Evolutionary conservation across 192 early-diverging fungal species (phyloP).

Genomic region (Haplosporangium gracile): DNA sequence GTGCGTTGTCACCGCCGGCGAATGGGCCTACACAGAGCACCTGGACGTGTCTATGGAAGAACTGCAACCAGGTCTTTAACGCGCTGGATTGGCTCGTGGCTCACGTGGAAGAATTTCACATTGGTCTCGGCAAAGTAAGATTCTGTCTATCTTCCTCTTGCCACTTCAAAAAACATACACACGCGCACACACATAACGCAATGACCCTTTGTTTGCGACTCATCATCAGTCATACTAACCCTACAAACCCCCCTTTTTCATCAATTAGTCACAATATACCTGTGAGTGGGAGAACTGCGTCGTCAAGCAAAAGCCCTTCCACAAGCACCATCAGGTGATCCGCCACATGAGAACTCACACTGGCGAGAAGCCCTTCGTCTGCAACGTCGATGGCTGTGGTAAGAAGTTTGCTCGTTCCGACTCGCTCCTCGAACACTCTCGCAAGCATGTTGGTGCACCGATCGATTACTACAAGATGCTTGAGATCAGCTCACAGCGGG

Average conservation of each 20-base stretch:
- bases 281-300: conserved; percentile 61
- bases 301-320: conserved; percentile 67
- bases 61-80: conserved; percentile 52
- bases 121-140: conserved; percentile 65
- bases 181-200: background rate
- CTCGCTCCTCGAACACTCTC: conserved; percentile 71
- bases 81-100: conserved; percentile 58
- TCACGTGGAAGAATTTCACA: conserved; percentile 63
- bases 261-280: conserved; percentile 49
- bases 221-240: background rate
- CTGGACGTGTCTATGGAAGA: conserved; percentile 61
- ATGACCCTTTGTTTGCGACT: background rate
- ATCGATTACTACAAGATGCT: conserved; percentile 18
- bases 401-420: conserved; percentile 80
- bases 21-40: conserved; percentile 5
- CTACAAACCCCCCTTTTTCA: background rate
- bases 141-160: background rate
- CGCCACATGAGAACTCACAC: conserved; percentile 64
- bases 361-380: conserved; percentile 58
- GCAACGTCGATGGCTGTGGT: conserved; percentile 29
- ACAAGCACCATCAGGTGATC: conserved; percentile 75
- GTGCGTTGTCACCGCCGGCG: background rate
- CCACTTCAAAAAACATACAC: background rate
- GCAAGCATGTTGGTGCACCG: conserved; percentile 57
- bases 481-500: conserved; percentile 15